These are phyloP conservation scores for Gomphus bonarii DNA, from an alignment of 1,284 basidiomycete genomes.

Conservation along the genomic window DNA sequence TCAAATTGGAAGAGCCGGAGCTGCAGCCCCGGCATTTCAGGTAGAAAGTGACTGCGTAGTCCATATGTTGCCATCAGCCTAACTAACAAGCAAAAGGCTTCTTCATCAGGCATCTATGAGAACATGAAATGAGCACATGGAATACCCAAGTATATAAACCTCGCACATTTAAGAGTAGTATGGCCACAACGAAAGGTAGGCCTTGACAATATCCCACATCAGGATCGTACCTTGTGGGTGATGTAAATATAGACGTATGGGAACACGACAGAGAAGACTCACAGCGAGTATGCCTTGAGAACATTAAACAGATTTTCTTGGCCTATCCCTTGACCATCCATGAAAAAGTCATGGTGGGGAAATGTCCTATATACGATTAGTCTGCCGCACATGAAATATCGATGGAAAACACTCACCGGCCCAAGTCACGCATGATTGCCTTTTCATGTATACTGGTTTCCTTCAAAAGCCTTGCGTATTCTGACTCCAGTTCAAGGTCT, in stretches of 20 bases:
- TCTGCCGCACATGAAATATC: neutral
- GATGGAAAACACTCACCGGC: slow-evolving; percentile 38
- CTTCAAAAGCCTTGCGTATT: slow-evolving; percentile 79
- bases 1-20: slow-evolving; percentile 88
- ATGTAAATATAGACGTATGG: neutral
- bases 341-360: slow-evolving; percentile 96
- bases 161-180: slow-evolving; percentile 78
- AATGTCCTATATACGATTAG: slow-evolving; percentile 56
- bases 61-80: slow-evolving; percentile 97
- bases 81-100: slow-evolving; percentile 94
- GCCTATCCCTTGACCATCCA: slow-evolving; percentile 82
- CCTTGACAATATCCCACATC: slow-evolving; percentile 98
- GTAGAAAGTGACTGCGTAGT: slow-evolving; percentile 89
- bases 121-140: neutral
- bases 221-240: slow-evolving; percentile 66
- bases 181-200: slow-evolving; percentile 90
- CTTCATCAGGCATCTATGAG: slow-evolving; percentile 91
- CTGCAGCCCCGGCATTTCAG: slow-evolving; percentile 97
- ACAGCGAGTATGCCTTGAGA: slow-evolving; percentile 93
- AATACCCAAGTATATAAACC: slow-evolving; percentile 18
- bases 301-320: slow-evolving; percentile 98
- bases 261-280: slow-evolving; percentile 17
- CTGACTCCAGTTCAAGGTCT: slow-evolving; percentile 76
- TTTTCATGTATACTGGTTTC: slow-evolving; percentile 86
- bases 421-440: slow-evolving; percentile 84